Base-by-base conservation (phyloP, 2,329 filamentous ascomycete species). In the Podosphaera xanthii region DNA sequence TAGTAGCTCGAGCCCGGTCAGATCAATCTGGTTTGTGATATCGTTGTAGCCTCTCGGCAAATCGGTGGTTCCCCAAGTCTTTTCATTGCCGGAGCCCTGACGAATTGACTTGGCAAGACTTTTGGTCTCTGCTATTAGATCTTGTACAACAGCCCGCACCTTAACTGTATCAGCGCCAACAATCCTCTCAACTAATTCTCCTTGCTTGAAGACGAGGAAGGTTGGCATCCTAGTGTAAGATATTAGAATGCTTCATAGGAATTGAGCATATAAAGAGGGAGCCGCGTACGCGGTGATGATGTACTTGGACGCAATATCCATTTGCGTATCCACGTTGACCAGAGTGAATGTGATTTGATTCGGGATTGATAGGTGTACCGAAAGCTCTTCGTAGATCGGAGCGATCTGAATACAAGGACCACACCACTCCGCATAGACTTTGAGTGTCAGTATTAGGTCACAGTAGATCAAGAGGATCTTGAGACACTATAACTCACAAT, bases 391-490 rank as follows among this genome's bases (percentile, higher is more conserved):
- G 74, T 87, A 96, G 62, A 89, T 72, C 22, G 90, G 87, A 4
- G 85, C 86, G 64, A 97, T 89, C 63, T 80, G 77, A 66, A 87
- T 86, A 78, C 89, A 94, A 67, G 88, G 86, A 40, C 75, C 83
- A 69, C 86, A 94, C 83, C 86, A 92, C 68, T 87, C 83, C 67
- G 89, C 87, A 67, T 87, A 91, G 76, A 96, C 88, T 94, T 44
- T n/a, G 14, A 14, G 35, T 40, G 30, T 44, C 14, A 48, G 40
- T 49, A 49, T 33, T 38, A 31, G n/a, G 22, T 33, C n/a, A 59
- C 53, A 58, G 10, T n/a, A 35, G 46, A 44, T 30, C 57, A 33
- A 14, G 40, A 36, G 48, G 48, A 58, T 62, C 57, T 53, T 57
- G 58, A 52, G 36, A 62, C 58, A 48, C 62, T 57, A 65, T 65